Evolutionary conservation across 176 grass and related monocot genomes (phyloP), one percentile per base, ranked within the genome.

Genomic region (Alloteropsis semialata): DNA sequence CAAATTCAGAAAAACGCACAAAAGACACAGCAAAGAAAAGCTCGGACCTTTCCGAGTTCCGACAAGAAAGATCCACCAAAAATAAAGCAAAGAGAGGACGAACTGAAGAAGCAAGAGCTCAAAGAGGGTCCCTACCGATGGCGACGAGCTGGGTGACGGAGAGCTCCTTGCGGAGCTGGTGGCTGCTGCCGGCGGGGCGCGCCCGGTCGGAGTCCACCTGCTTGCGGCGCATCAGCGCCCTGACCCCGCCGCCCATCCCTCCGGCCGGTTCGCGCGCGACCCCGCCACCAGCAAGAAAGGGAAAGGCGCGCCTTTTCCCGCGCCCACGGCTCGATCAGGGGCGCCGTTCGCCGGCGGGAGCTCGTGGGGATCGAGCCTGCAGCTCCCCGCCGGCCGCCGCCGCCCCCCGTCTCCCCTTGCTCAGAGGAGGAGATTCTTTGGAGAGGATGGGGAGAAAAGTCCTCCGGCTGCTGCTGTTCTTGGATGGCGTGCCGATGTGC

Each of bases 141-240:
- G 82, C 89, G 22, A 98, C 81, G 28, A 98, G 86, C 78, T 98
- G 96, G 38, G 76, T 75, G 57, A 98, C 45, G 48, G 96, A 98
- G 80, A 98, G 90, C 81, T 84, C 89, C 90, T 93, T 98, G 43
- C 88, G 89, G 76, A 98, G 96, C 91, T 91, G 84, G 69, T 81
- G 82, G 22, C 79, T 72, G 16, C 82, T 81, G 16, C 79, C 92
- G 42, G 50, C 86, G 48, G 90, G 84, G 53, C 75, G 82, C 39
- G 49, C 65, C 37, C 96, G 84, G 50, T 98, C 84, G 7, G 96
- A 95, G 82, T 98, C 96, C 36, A 98, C 96, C 89, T 98, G 96
- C 71, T 98, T 98, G 77, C 96, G 84, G 81, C 96, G 88, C 85
- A 93, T 57, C 82, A 98, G 84, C 58, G 65, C 75, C 61, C 84